phyloP scores from a whole-genome alignment of 1,284 basidiomycete genomes.

The Volvariella volvacea region DNA sequence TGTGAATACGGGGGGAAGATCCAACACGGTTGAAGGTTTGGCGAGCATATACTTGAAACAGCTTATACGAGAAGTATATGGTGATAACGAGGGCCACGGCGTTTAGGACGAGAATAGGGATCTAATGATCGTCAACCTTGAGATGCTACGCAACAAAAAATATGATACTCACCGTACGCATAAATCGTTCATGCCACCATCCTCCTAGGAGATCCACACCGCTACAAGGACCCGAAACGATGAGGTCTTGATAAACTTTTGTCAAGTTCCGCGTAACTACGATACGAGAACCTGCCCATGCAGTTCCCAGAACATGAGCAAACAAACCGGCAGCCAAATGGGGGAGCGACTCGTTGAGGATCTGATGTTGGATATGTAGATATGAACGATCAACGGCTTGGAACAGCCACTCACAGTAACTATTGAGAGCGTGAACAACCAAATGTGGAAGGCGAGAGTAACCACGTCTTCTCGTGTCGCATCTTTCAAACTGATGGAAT shows the following conservation, averaged over 20 bases:
- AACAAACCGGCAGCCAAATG: constrained; percentile 37
- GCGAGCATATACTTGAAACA: constrained; percentile 40
- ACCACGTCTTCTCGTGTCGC: constrained; percentile 36
- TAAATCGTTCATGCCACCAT: constrained; percentile 29
- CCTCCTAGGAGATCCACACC: constrained; percentile 27
- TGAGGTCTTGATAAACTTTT: constrained; percentile 22
- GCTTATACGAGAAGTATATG: constrained; percentile 26
- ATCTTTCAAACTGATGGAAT: constrained; percentile 21
- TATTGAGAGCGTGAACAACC: constrained; percentile 33
- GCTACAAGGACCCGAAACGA: constrained; percentile 29
- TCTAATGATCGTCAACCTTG: constrained; percentile 19
- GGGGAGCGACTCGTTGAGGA: constrained; percentile 42
- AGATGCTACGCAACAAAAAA: not conserved
- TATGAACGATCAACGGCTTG: constrained; percentile 3
- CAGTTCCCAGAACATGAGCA: constrained; percentile 34
- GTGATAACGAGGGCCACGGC: constrained; percentile 23
- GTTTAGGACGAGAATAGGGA: constrained; percentile 30
- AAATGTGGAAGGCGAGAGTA: constrained; percentile 33
- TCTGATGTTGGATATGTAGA: constrained; percentile 18
- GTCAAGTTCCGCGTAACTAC: constrained; percentile 19
- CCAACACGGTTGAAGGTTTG: constrained; percentile 47
- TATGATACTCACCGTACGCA: constrained; percentile 27
- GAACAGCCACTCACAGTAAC: constrained; percentile 28
- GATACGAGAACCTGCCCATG: constrained; percentile 36
- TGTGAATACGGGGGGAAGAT: constrained; percentile 35